Conservation (phyloP, 2,329 filamentous ascomycete genomes). For the Aspergillus alliaceus region DNA sequence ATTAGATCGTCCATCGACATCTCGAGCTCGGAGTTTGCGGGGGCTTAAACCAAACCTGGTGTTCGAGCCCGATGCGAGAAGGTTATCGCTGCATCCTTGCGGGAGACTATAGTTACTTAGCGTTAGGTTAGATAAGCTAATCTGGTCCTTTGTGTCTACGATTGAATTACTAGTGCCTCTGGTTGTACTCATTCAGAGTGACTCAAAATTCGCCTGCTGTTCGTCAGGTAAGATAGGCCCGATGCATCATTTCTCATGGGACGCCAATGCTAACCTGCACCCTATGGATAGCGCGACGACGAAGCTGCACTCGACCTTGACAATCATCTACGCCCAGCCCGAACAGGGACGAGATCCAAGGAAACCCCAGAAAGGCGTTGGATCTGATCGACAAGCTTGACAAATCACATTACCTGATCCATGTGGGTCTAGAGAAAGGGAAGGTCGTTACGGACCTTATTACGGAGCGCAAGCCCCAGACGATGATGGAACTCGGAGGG, state of each 20-base stretch:
- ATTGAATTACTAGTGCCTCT: too few relatives aligned
- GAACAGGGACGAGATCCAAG: conserved; percentile 64
- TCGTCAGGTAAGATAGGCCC: not conserved
- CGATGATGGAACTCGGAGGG: conserved; percentile 76
- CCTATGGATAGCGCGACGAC: conserved; percentile 51
- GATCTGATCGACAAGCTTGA: conserved; percentile 70
- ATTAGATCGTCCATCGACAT: not conserved
- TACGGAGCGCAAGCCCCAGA: conserved; percentile 61
- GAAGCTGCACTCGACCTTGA: conserved; percentile 73
- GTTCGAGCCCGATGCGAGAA: conserved; percentile 8
- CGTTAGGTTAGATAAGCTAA: not conserved
- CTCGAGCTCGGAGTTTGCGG: not conserved
- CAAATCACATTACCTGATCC: conserved; percentile 72
- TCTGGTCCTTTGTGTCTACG: not conserved
- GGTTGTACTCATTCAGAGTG: not conserved
- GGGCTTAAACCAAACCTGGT: not conserved
- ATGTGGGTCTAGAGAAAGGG: conserved; percentile 74
- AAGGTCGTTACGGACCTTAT: conserved; percentile 70
- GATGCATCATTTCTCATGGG: not conserved
- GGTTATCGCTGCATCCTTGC: too few relatives aligned
- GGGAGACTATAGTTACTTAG: not conserved
- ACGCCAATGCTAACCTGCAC: not conserved
- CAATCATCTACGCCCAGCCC: conserved; percentile 63
- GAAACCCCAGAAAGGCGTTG: conserved; percentile 64
- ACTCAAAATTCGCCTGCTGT: not conserved